Percentiles rank a stretch among this genome's conserved stretches.
Conservation (phyloP, 2,329 filamentous ascomycete species). For the Ophiocordyceps unilateralis region DNA sequence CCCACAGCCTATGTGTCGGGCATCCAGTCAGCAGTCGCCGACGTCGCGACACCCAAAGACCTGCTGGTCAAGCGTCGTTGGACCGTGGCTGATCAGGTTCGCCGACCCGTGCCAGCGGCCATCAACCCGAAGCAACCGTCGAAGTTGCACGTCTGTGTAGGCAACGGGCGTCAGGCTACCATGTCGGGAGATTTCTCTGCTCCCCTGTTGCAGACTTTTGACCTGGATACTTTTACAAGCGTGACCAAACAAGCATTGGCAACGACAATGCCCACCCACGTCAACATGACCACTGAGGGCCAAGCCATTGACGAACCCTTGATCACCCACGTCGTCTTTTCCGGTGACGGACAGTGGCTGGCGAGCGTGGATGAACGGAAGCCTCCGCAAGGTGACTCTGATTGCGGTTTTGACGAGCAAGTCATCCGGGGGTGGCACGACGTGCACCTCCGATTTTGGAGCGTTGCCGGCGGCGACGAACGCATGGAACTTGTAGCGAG, state of each 20-base stretch:
- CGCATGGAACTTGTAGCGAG: slow-evolving; percentile 64
- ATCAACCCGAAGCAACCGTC: slow-evolving; percentile 46
- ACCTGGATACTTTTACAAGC: slow-evolving; percentile 62
- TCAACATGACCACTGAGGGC: slow-evolving; percentile 58
- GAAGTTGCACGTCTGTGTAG: slow-evolving; percentile 51
- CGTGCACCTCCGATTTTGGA: slow-evolving; percentile 83
- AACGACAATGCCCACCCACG: slow-evolving; percentile 69
- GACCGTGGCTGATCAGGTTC: slow-evolving; percentile 23
- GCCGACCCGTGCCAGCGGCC: slow-evolving; percentile 37
- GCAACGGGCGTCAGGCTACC: slow-evolving; percentile 39
- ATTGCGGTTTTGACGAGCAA: slow-evolving; percentile 22
- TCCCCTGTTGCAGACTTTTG: slow-evolving; percentile 64
- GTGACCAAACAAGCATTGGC: slow-evolving; percentile 77
- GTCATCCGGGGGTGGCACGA: slow-evolving; percentile 43
- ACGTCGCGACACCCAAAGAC: slow-evolving; percentile 31
- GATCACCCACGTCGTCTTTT: slow-evolving; percentile 58
- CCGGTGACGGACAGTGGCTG: slow-evolving; percentile 71
- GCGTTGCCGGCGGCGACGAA: slow-evolving; percentile 37
- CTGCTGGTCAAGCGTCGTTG: slow-evolving; percentile 35
- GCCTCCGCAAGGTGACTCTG: slow-evolving; percentile 52
- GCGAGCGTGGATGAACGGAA: slow-evolving; percentile 86
- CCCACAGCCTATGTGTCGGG: slow-evolving; percentile 73
- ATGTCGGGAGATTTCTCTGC: slow-evolving; percentile 32
- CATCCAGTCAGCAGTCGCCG: slow-evolving; percentile 48
- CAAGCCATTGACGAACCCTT: slow-evolving; percentile 60